Evolutionary conservation across 2,329 filamentous ascomycete species (phyloP), one percentile per base, ranked within the genome.

Genomic region (Aspergillus alliaceus): DNA sequence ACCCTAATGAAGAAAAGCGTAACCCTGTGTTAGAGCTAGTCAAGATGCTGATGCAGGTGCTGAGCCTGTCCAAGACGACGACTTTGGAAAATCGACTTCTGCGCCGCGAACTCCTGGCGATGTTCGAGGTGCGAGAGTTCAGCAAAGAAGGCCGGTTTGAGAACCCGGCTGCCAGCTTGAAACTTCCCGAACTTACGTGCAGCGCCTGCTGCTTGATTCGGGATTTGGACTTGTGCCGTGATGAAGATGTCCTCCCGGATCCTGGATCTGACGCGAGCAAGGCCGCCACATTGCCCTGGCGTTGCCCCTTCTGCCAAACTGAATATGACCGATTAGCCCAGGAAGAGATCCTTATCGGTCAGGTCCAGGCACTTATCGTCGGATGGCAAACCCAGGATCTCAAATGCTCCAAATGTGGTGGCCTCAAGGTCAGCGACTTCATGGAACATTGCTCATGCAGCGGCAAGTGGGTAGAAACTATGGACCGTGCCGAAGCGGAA

Each of bases 71-170:
- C 76, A 95, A 93, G 74, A 91, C 91, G 65, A 95, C 96, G 66
- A 89, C 87, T 0, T 85, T 96, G 48, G 93, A 98, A 75, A 92
- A 91, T 2, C 87, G 95, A 6, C 80, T 96, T 1, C 82, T 99
- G 1, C 87, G 96, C 53, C 96, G 96, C 66, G 93, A 98, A 59
- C 81, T 99, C 0, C 84, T 99, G 0, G 84, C 88, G 9, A 82
- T 98, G 52, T 97, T 99, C 73, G 95, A 99, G 56, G 87, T 99
- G 53, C 90, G 92, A 66, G 95, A 99, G 75, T 99, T 99, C 79
- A 90, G 88, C 72, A 84, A 88, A 53, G 91, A 93, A 54, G 93
- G 90, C n/a, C 84, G 87, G 3, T 99, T 98, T 73, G 81, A 85
- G 59, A 98, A 98, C 71, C 93, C 95, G 0, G 90, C 86, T 51